phyloP scores from a whole-genome alignment of 148 eudicot species.

The Oxyria digyna region DNA sequence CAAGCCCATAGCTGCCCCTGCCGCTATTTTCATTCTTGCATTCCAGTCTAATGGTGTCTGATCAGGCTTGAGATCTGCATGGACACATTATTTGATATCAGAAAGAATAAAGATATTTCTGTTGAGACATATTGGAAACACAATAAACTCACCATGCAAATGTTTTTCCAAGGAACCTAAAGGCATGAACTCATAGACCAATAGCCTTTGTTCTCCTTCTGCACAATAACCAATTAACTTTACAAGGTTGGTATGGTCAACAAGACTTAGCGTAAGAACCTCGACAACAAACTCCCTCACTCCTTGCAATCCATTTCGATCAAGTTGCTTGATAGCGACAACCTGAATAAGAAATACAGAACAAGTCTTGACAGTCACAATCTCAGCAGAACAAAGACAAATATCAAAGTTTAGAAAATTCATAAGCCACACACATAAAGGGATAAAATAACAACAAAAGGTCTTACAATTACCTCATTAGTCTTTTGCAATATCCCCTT shows the following conservation, averaged over 20 bases:
- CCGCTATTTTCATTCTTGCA: slow-evolving; percentile 10
- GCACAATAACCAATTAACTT: slow-evolving; percentile 80
- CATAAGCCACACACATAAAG: neutral
- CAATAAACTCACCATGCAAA: slow-evolving; percentile 43
- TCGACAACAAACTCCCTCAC: slow-evolving; percentile 73
- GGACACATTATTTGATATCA: neutral
- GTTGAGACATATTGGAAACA: neutral
- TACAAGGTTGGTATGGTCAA: slow-evolving; percentile 75
- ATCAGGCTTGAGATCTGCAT: slow-evolving; percentile 6
- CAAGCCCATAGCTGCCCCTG: slow-evolving; percentile 12
- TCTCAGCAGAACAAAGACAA: neutral
- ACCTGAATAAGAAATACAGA: slow-evolving; percentile 17
- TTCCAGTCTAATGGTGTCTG: slow-evolving; percentile 11
- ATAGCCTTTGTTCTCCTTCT: slow-evolving; percentile 70
- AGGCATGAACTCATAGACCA: slow-evolving; percentile 86
- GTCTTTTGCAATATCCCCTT: slow-evolving; percentile 9
- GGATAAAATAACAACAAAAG: neutral
- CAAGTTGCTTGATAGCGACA: slow-evolving; percentile 81
- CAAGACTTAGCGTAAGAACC: slow-evolving; percentile 56
- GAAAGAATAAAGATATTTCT: neutral
- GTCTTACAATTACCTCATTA: slow-evolving; percentile 2
- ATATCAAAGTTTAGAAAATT: neutral
- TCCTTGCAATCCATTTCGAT: slow-evolving; percentile 64
- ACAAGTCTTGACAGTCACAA: neutral
- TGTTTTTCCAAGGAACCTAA: slow-evolving; percentile 74